phyloP scores from a whole-genome alignment of 768 basidiomycete genomes.

The Boletus sp. region DNA sequence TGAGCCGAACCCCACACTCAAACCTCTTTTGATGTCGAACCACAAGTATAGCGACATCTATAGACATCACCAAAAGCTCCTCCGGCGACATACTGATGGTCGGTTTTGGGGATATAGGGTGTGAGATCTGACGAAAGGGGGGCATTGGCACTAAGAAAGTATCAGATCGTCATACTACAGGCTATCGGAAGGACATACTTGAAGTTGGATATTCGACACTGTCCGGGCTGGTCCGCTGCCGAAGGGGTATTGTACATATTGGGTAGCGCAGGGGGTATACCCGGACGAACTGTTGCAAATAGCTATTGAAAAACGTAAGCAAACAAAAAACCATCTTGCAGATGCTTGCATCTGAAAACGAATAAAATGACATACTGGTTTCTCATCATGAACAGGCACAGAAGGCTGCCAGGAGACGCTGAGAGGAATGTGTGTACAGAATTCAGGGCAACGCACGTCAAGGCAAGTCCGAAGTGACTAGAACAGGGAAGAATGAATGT shows the following conservation, averaged over 20 bases:
- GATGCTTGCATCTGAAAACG: background rate
- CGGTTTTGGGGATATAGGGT: background rate
- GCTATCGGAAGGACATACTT: background rate
- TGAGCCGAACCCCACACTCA: background rate
- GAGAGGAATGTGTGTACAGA: background rate
- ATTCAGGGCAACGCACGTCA: background rate
- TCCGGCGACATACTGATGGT: background rate
- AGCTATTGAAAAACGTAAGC: background rate
- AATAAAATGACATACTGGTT: background rate
- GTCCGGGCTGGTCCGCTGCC: background rate
- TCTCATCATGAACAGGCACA: background rate
- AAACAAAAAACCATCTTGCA: background rate
- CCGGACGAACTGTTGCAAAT: background rate
- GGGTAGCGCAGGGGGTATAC: background rate
- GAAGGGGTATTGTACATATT: background rate
- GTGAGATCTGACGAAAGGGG: constrained; percentile 9
- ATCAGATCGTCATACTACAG: background rate
- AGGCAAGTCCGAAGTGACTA: background rate
- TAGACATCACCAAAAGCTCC: constrained; percentile 19
- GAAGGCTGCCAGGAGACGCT: no score
- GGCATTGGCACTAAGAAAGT: background rate
- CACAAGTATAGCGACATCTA: constrained; percentile 1
- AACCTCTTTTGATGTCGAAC: background rate
- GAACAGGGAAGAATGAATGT: background rate
- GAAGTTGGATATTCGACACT: background rate